Conservation (phyloP, 2,329 filamentous ascomycete genomes). For the Pestalotiopsis sp. region DNA sequence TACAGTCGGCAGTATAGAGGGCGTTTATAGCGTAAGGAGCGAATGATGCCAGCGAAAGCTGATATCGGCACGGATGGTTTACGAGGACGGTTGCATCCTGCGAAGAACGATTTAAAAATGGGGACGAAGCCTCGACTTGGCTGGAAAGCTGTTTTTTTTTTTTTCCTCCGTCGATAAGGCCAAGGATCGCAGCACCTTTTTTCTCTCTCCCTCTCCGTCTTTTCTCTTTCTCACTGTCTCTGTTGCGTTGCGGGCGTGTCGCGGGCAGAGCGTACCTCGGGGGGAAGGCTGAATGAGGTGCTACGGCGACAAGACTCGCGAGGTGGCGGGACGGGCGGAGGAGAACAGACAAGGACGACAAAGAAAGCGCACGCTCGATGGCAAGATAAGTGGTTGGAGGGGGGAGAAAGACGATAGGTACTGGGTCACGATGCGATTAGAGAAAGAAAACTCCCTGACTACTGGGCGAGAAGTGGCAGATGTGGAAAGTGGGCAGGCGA, state of each 20-base stretch:
- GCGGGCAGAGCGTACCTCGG: neutral
- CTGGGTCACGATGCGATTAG: constrained; percentile 4
- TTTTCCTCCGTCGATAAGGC: neutral
- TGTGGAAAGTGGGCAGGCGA: neutral
- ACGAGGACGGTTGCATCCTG: constrained; percentile 11
- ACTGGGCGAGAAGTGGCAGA: constrained; percentile 1
- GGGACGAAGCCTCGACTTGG: neutral
- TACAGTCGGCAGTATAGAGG: neutral
- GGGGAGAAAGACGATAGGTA: neutral
- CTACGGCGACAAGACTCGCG: neutral
- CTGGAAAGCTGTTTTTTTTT: neutral
- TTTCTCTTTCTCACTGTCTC: neutral
- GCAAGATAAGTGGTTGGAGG: neutral
- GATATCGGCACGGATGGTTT: constrained; percentile 6
- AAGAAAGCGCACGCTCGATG: neutral
- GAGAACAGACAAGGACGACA: neutral
- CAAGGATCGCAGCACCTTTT: neutral
- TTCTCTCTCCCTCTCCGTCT: neutral
- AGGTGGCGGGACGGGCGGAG: neutral
- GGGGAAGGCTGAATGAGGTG: neutral
- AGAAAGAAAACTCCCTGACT: constrained; percentile 2
- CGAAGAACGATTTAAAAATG: neutral
- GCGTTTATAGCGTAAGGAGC: constrained; percentile 7
- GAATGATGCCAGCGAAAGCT: constrained; percentile 11
- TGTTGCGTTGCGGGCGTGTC: neutral